Evolutionary conservation across 2,329 filamentous ascomycete genomes (phyloP).

Genomic region (Aureobasidium lini): DNA sequence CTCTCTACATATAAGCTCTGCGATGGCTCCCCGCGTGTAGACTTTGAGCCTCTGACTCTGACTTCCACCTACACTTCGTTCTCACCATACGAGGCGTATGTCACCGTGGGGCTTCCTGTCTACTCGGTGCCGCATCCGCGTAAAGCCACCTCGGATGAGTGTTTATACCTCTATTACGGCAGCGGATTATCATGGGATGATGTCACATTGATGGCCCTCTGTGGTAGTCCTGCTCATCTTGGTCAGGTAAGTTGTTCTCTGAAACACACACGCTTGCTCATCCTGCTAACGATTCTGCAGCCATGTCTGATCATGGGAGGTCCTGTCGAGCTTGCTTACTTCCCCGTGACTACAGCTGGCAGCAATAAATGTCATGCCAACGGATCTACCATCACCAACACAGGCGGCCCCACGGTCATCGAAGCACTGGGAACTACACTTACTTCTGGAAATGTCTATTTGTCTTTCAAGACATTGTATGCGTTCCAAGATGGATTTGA

Average conservation of each 20-base stretch:
- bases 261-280: not conserved
- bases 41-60: constrained; percentile 16
- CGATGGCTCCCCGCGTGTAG: constrained; percentile 20
- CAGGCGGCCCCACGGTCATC: not conserved
- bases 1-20: constrained; percentile 19
- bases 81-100: not conserved
- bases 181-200: constrained; percentile 13
- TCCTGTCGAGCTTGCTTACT: constrained; percentile 21
- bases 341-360: constrained; percentile 17
- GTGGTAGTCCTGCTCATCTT: constrained; percentile 16
- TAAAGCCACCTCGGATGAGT: constrained; percentile 13
- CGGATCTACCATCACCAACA: constrained; percentile 6
- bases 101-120: constrained; percentile 2
- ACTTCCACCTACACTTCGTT: constrained; percentile 6
- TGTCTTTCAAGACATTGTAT: constrained; percentile 20
- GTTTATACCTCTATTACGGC: constrained; percentile 17
- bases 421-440: constrained; percentile 20
- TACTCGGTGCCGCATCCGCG: constrained; percentile 17
- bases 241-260: not conserved
- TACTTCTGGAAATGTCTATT: constrained; percentile 18
- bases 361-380: constrained; percentile 8
- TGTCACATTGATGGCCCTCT: constrained; percentile 10
- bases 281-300: not conserved
- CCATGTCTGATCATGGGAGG: constrained; percentile 21
- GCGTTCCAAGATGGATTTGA: constrained; percentile 18